Evolutionary conservation across 1,139 yeast species (phyloP), one percentile per base, ranked within the genome.

Genomic region (Meyerozyma carpophila): DNA sequence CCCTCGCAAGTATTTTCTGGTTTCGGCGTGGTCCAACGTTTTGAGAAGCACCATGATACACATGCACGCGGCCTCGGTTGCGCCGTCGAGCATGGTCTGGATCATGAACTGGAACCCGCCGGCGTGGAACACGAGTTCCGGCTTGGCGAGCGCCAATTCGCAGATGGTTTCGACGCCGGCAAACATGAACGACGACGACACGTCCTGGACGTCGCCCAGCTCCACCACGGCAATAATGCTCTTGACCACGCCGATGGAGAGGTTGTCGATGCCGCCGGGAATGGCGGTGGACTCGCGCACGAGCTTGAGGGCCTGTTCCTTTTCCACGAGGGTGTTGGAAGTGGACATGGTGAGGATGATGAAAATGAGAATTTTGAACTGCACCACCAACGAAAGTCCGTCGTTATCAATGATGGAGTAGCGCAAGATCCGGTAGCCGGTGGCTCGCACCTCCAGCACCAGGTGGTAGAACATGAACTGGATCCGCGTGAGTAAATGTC

Each of bases 261-360:
- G 58, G 48, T 76, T 75, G 25, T 71, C 68, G 4, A 75, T 65
- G 0, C 91, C 91, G 32, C 68, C 71, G 2, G 78, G 79, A 2
- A 81, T 69, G 36, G 75, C 81, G 9, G 86, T 57, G 47, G 86
- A 80, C 38, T 74, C 68, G 29, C 97, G 70, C 1, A 89, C 63
- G 27, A 91, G 66, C 54, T 84, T 85, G 32, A 93, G 55, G 0
- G 96, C 95, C 56, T 91, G 91, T 39, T 82, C 82, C 49, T 93
- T 76, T 56, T 91, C 97, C 4, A 79, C 62, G 26, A 79, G 70
- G 38, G 69, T 64, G 24, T 77, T 75, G 7, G 62, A 68, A 44
- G 81, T 80, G 0, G 88, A 75, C 42, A 93, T 65, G 0, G 94
- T 74, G 16, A 82, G 70, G 5, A 87, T 77, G 9, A 90, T 62